phyloP scores from a whole-genome alignment of 2,329 filamentous ascomycete species.

The Aspergillus sergii region DNA sequence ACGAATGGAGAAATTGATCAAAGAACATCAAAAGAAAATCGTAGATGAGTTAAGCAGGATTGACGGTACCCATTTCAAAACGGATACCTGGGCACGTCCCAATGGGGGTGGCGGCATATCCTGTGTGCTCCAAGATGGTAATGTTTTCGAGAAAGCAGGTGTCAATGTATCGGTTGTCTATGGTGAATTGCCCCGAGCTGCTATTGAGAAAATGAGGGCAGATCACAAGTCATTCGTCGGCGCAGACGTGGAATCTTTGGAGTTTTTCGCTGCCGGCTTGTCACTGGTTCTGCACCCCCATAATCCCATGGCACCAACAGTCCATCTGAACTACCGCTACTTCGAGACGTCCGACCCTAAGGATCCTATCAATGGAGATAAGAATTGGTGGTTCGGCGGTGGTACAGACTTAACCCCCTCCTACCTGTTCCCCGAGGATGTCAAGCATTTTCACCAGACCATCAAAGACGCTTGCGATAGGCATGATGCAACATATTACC shows the following conservation, averaged over 20 bases:
- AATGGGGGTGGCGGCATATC: conserved; percentile 92
- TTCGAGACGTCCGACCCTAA: conserved; percentile 92
- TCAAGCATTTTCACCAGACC: conserved; percentile 91
- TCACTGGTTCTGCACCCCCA: conserved; percentile 90
- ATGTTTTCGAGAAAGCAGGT: conserved; percentile 96
- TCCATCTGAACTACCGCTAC: conserved; percentile 97
- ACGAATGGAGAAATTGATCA: conserved; percentile 96
- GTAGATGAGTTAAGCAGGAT: conserved; percentile 79
- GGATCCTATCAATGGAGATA: conserved; percentile 67
- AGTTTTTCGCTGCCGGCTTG: conserved; percentile 93
- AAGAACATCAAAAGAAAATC: conserved; percentile 86
- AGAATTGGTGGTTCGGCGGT: conserved; percentile 95
- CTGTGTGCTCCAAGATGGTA: conserved; percentile 92
- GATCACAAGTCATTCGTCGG: conserved; percentile 89
- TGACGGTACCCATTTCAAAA: conserved; percentile 78
- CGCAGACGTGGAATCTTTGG: conserved; percentile 75
- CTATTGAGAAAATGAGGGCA: conserved; percentile 88
- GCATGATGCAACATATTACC: conserved; percentile 90
- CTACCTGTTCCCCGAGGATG: conserved; percentile 96
- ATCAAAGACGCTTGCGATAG: conserved; percentile 92
- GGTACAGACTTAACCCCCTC: conserved; percentile 90
- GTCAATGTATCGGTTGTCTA: conserved; percentile 96
- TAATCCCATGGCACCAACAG: conserved; percentile 96
- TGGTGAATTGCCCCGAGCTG: conserved; percentile 80
- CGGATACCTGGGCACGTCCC: conserved; percentile 84